Conservation (phyloP, 2,329 filamentous ascomycete species). For the Colletotrichum navitas region DNA sequence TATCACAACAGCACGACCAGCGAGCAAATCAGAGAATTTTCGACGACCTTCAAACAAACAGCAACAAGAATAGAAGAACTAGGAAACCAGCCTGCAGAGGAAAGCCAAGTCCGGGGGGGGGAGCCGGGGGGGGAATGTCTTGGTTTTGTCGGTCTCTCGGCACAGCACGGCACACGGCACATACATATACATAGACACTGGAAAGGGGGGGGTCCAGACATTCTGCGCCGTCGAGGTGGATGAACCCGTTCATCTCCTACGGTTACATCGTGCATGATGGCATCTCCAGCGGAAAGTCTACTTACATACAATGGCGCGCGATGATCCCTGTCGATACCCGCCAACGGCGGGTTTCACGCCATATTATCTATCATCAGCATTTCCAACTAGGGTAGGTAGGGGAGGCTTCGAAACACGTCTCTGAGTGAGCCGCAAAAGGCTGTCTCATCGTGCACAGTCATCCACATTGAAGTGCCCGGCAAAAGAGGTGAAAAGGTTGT, state of each 20-base stretch:
- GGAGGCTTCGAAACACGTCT: conserved; percentile 13
- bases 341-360: conserved; percentile 36
- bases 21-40: too few species aligned
- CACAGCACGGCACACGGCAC: background rate
- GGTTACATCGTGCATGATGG: background rate
- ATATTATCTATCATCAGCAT: background rate
- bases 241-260: background rate
- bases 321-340: background rate
- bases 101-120: too few species aligned
- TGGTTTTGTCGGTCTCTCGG: background rate
- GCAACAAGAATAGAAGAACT: too few species aligned
- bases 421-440: background rate
- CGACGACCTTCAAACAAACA: too few species aligned
- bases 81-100: too few species aligned
- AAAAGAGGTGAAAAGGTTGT: too few species aligned
- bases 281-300: background rate
- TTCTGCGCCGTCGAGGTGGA: background rate
- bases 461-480: too few species aligned
- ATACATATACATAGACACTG: background rate
- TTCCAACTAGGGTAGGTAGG: background rate
- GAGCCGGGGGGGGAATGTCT: background rate
- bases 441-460: too few species aligned
- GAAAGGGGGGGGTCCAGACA: too few species aligned
- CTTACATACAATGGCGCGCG: background rate
- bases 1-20: background rate